Conservation (phyloP, 1,284 basidiomycete species). For the Fomitopsis palustris region DNA sequence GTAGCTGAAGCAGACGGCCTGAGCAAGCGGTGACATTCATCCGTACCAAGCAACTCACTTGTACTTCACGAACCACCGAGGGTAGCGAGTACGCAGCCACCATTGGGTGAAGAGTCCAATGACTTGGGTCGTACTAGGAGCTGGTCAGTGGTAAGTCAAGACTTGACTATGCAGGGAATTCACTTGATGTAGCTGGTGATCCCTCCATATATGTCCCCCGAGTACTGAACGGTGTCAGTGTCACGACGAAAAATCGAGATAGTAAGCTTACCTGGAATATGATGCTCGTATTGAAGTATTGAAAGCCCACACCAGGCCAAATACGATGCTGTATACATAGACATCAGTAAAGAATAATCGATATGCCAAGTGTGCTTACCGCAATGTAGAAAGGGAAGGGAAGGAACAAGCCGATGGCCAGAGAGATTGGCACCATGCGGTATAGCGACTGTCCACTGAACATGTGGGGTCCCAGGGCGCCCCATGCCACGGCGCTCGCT, state of each 20-base stretch:
- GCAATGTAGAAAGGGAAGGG: constrained; percentile 48
- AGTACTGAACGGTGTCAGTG: neutral
- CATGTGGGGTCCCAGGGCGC: constrained; percentile 50
- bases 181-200: constrained; percentile 49
- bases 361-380: constrained; percentile 8
- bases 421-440: constrained; percentile 48
- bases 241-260: neutral
- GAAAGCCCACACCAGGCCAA: constrained; percentile 44
- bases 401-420: constrained; percentile 48
- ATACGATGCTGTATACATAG: constrained; percentile 32
- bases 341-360: neutral
- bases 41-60: constrained; percentile 39
- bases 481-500: constrained; percentile 56
- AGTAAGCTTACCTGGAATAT: constrained; percentile 19
- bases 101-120: constrained; percentile 56
- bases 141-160: neutral
- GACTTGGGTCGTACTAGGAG: constrained; percentile 35
- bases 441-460: constrained; percentile 47
- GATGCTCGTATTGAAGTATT: constrained; percentile 47
- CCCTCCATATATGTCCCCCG: constrained; percentile 22
- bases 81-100: constrained; percentile 41
- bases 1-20: constrained; percentile 20
- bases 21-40: neutral
- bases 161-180: constrained; percentile 6
- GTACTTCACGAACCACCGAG: constrained; percentile 55